Evolutionary conservation across 2,329 filamentous ascomycete species (phyloP), one percentile per base, ranked within the genome.

Genomic region (Sphaerostilbella broomeana): DNA sequence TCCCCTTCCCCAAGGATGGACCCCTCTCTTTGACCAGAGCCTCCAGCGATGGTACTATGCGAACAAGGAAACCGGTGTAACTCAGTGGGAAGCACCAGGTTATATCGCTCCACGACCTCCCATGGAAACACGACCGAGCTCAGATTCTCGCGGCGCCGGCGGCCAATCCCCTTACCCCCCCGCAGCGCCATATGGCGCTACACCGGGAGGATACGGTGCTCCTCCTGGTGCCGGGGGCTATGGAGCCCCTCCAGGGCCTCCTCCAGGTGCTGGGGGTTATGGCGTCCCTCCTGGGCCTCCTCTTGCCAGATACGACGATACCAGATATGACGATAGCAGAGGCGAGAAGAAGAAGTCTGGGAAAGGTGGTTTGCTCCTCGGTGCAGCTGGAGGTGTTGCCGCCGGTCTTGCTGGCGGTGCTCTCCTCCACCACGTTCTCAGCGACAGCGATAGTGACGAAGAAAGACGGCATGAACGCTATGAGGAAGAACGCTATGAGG

Each of bases 11-110:
- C 53, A 67, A 35, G 79, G 79, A 48, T 84, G 80, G 79, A 62
- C 65, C 19, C 66, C 77, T 17, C 73, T 81, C 57, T 84, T 72
- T 60, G 79, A 84, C 48, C 70, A 75, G 42, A 67, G 65, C 42
- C 64, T 69, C 44, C 73, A 79, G 53, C 73, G 75, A 40, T 82
- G 75, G 64, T 84, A 75, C 62, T 85, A 80, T 52, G 67, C 77
- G 41, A 77, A 84, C 56, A 63, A 75, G 41, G 65, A 72, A 32
- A 75, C 75, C 10, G 76, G 77, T 15, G 71, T 69, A 42, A 72
- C 75, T 0, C 78, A 83, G 57, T 84, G 79, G 79, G 76, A 81
- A 46, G 65, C 69, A 12, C 77, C 79, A 3, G 60, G 61, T 10
- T 53, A 58, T 35, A 49, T 50, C 2, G 40, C 44, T 9, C 47